Evolutionary conservation across 2,329 filamentous ascomycete genomes (phyloP).

Genomic region (Aspergillus hortae): DNA sequence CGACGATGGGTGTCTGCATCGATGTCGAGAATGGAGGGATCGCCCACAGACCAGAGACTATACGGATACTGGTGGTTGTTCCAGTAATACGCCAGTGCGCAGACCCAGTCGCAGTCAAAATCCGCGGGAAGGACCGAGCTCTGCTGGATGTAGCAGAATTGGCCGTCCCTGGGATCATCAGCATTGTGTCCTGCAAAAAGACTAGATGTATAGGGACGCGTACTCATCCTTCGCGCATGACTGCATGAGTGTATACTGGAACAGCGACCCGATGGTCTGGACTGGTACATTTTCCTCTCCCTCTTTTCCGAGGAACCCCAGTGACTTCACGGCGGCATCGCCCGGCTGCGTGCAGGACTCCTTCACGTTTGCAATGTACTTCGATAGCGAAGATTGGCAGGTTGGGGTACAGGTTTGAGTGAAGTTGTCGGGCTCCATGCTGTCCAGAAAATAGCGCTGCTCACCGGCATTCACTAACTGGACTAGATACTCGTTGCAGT

Average conservation of each 20-base stretch:
- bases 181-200: neutral
- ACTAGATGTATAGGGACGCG: neutral
- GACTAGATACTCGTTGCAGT: conserved; percentile 7
- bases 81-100: conserved; percentile 9
- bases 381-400: conserved; percentile 6
- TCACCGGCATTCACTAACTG: conserved; percentile 4
- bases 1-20: neutral
- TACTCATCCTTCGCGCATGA: conserved; percentile 11
- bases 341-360: conserved; percentile 1
- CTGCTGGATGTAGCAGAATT: conserved; percentile 5
- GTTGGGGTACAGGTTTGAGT: conserved; percentile 8
- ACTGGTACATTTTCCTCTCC: conserved; percentile 4
- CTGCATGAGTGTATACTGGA: conserved; percentile 8
- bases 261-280: conserved; percentile 3
- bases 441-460: neutral
- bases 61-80: conserved; percentile 10
- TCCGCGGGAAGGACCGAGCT: neutral
- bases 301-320: neutral
- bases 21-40: neutral
- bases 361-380: conserved; percentile 8
- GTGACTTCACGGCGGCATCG: conserved; percentile 4
- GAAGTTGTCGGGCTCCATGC: conserved; percentile 3
- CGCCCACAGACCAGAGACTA: conserved; percentile 5
- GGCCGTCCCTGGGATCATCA: neutral
- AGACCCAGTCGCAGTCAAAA: conserved; percentile 7